A percentile compares a stretch with the other conserved stretches of the same genome.
phyloP scores from a whole-genome alignment of 2,329 filamentous ascomycete genomes.

The Tolypocladium ophioglossoides region DNA sequence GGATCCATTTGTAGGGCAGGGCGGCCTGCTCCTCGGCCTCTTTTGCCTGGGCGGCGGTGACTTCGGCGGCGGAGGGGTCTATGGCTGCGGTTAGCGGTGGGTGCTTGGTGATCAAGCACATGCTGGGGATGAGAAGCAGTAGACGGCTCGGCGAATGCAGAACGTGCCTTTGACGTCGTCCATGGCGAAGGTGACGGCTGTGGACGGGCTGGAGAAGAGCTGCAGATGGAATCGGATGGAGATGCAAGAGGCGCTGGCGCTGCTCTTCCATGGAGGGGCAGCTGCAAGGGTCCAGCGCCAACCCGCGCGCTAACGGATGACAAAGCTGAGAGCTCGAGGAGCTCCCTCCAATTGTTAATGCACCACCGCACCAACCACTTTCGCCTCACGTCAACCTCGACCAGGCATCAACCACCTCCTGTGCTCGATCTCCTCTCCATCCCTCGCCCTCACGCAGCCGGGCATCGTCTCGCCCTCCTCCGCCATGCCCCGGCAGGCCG shows the following conservation, averaged over 20 bases:
- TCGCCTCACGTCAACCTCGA: not conserved
- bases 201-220: not conserved
- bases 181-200: not conserved
- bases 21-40: slow-evolving; percentile 81
- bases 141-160: not conserved
- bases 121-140: not conserved
- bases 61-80: slow-evolving; percentile 46
- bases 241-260: not conserved
- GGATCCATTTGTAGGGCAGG: slow-evolving; percentile 94
- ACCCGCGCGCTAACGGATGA: not conserved
- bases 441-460: not conserved
- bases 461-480: not conserved
- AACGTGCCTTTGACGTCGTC: slow-evolving; percentile 3
- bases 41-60: slow-evolving; percentile 51
- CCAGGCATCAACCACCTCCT: not conserved
- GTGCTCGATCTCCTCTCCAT: not conserved
- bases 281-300: not conserved
- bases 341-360: not conserved
- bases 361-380: not conserved
- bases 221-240: not conserved
- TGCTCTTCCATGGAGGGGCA: not conserved
- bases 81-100: slow-evolving; percentile 2
- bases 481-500: slow-evolving; percentile 17
- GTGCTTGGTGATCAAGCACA: not conserved
- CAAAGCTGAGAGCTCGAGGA: not conserved